Evolutionary conservation across 2,329 filamentous ascomycete genomes (phyloP).

Genomic region (Penicillium sp.): DNA sequence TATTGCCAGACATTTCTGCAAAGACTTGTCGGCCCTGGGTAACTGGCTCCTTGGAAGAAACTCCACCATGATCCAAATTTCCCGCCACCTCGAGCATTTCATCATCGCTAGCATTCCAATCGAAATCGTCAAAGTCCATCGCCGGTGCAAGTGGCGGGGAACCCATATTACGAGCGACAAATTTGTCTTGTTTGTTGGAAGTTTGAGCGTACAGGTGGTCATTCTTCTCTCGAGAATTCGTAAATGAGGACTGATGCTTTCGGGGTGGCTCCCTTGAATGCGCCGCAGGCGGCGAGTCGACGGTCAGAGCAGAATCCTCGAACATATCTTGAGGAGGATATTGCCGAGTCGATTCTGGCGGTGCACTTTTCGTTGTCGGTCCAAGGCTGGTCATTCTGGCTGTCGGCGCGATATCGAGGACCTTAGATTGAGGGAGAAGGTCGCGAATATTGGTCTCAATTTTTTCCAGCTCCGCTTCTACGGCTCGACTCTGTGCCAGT

Average conservation of each 20-base stretch:
- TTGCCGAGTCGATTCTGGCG: background rate
- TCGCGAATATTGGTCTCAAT: constrained; percentile 39
- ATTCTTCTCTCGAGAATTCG: constrained; percentile 8
- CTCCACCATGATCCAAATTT: constrained; percentile 33
- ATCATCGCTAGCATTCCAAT: constrained; percentile 48
- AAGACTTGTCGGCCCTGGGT: constrained; percentile 40
- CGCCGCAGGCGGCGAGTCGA: constrained; percentile 1
- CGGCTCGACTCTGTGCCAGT: constrained; percentile 37
- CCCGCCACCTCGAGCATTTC: constrained; percentile 51
- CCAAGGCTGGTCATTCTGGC: background rate
- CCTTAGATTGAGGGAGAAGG: constrained; percentile 36
- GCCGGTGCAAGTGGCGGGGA: constrained; percentile 31
- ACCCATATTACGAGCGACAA: constrained; percentile 48
- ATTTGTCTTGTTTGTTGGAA: constrained; percentile 30
- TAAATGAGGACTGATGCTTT: constrained; percentile 2
- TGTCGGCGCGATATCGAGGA: constrained; percentile 26
- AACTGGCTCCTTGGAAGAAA: constrained; percentile 14
- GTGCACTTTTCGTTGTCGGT: background rate
- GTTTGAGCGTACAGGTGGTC: constrained; percentile 22
- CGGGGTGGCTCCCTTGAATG: constrained; percentile 4
- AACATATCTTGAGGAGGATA: background rate
- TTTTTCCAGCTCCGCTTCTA: constrained; percentile 38
- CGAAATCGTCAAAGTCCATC: constrained; percentile 44
- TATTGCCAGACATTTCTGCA: constrained; percentile 48
- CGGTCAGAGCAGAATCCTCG: background rate